Evolutionary conservation across 164 flowering plant genomes (phyloP).

Genomic region (Stephania yunnanensis): DNA sequence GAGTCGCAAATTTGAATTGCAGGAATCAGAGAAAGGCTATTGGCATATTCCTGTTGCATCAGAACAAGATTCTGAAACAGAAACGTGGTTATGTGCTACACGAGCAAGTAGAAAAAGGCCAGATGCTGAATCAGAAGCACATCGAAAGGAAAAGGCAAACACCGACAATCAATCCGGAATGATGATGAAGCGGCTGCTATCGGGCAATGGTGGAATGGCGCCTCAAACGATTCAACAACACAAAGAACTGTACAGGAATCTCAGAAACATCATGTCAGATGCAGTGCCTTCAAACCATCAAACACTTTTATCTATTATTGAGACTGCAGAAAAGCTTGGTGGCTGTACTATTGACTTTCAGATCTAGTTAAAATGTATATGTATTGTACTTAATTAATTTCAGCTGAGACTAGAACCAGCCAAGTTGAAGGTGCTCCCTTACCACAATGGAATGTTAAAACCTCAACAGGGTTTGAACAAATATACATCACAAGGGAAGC

Average conservation of each 20-base stretch:
- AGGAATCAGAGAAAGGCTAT: slow-evolving; percentile 76
- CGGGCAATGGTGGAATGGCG: slow-evolving; percentile 1
- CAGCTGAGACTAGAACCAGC: too few species aligned
- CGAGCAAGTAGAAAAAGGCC: slow-evolving; percentile 27
- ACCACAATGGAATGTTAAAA: too few species aligned
- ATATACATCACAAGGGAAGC: too few species aligned
- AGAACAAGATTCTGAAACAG: slow-evolving; percentile 37
- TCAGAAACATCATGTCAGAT: slow-evolving; percentile 29
- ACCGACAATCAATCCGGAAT: slow-evolving; percentile 12
- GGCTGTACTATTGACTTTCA: slow-evolving; percentile 58
- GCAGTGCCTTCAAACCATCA: slow-evolving; percentile 16
- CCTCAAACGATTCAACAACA: slow-evolving; percentile 9
- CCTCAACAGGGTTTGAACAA: too few species aligned
- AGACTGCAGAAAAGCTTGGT: slow-evolving; percentile 51
- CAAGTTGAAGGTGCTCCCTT: too few species aligned
- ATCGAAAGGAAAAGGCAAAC: slow-evolving; percentile 9
- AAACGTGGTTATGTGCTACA: slow-evolving; percentile 66
- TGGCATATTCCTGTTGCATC: slow-evolving; percentile 78
- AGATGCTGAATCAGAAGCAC: slow-evolving; percentile 23
- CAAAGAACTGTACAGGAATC: slow-evolving; percentile 25
- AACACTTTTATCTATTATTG: slow-evolving; percentile 36
- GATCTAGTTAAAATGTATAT: slow-evolving; percentile 23
- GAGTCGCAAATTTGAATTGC: not conserved
- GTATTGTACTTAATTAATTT: not conserved
- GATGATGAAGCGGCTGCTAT: slow-evolving; percentile 10